Evolutionary conservation across 441 rosid species (phyloP).

Genomic region (Adansonia grandidieri): DNA sequence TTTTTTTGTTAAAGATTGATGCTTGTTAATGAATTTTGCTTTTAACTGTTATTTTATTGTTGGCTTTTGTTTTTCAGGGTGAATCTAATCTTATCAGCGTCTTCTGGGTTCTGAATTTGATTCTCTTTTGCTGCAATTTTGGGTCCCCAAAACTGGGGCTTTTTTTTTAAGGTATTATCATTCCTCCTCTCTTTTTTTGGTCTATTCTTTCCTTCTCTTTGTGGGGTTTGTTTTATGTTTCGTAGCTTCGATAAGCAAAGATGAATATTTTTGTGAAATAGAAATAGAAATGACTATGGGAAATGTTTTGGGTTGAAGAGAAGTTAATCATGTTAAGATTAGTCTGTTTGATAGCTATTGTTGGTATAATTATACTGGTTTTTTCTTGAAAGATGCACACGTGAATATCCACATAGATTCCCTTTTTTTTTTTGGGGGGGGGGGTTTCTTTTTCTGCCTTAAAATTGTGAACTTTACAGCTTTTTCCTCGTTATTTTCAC

Average conservation of each 20-base stretch:
- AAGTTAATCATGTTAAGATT: constrained; percentile 15
- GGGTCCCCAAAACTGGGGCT: constrained; percentile 19
- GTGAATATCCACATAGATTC: constrained; percentile 36
- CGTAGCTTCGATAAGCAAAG: not conserved
- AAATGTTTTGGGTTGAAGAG: not conserved
- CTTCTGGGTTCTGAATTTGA: constrained; percentile 19
- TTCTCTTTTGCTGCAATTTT: constrained; percentile 22
- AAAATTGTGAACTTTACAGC: constrained; percentile 26
- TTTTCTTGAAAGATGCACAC: constrained; percentile 1
- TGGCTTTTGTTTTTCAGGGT: not conserved
- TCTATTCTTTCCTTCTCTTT: not conserved
- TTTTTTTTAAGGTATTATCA: constrained; percentile 18
- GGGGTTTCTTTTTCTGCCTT: constrained; percentile 21
- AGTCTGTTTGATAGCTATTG: constrained; percentile 20
- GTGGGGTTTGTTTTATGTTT: not conserved
- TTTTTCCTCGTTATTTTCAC: constrained; percentile 21
- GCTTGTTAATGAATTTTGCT: not conserved
- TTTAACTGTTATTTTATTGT: not conserved
- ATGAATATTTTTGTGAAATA: not conserved
- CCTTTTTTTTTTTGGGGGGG: constrained; percentile 6
- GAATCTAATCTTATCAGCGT: constrained; percentile 5
- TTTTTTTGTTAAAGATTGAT: not conserved
- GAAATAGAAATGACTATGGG: not conserved
- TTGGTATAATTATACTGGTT: constrained; percentile 9
- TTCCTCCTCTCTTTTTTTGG: not conserved